phyloP scores from a whole-genome alignment of 176 grass and related monocot species.

The Pontederia crassipes region DNA sequence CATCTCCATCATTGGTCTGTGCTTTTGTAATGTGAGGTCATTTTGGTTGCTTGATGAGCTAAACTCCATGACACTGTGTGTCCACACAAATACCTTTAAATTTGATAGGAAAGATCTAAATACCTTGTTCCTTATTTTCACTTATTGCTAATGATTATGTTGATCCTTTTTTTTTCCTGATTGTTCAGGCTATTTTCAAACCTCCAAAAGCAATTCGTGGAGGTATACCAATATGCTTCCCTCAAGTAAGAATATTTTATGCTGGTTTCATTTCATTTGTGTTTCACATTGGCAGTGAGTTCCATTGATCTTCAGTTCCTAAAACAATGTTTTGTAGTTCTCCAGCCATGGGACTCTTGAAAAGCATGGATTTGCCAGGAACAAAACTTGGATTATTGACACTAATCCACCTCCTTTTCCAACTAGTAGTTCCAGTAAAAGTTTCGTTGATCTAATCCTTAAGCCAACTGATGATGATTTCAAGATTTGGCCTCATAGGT shows the following conservation, averaged over 20 bases:
- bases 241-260: conserved; percentile 34
- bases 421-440: conserved; percentile 41
- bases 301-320: conserved; percentile 1
- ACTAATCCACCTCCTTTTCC: conserved; percentile 58
- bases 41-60: too few relatives aligned
- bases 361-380: conserved; percentile 77
- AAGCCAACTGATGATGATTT: conserved; percentile 70
- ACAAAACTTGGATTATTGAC: conserved; percentile 56
- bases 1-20: too few relatives aligned
- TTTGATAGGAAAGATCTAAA: too few relatives aligned
- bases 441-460: conserved; percentile 73
- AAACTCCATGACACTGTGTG: too few relatives aligned
- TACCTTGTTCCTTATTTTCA: neutral
- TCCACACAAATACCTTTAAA: too few relatives aligned
- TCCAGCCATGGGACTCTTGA: conserved; percentile 58
- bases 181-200: conserved; percentile 37
- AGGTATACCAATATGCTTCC: conserved; percentile 45
- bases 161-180: neutral
- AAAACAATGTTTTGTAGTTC: conserved; percentile 46
- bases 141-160: neutral
- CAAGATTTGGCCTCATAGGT: conserved; percentile 88
- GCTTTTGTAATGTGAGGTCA: too few relatives aligned
- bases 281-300: neutral
- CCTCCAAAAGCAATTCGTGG: conserved; percentile 36
- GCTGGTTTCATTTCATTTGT: neutral